Evolutionary conservation across 164 flowering plant genomes (phyloP), one percentile per base, ranked within the genome.

Genomic region (Aristolochia contorta): DNA sequence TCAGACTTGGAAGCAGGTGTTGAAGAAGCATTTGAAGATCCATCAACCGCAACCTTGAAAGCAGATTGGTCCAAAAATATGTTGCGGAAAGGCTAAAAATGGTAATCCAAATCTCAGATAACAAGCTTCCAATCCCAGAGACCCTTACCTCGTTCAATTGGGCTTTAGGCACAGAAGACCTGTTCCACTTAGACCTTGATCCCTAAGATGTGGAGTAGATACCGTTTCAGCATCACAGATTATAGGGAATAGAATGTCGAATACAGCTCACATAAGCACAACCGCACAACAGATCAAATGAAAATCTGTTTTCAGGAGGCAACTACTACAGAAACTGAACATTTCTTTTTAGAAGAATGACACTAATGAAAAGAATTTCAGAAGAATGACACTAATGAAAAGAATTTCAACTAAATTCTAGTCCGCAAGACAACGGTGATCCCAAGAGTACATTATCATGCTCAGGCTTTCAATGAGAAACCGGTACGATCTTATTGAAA

Each of bases 31-130:
- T 79, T 75, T 57, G 83, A 70, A 57, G 87, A 67, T 58, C 73
- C 85, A 65, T 67, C 79, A 3, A 69, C 69, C 59, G 77, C 56
- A 71, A 76, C 94, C 88, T 84, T 77, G 46, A 68, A 80, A 73
- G 72, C 54, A 77, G 60, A 72, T 63, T 72, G 69, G 32, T 65
- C 65, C 61, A 72, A 59, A 67, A 61, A 53, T 63, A 41, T 59
- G 67, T 62, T 59, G 69, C 66, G 15, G 72, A 70, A 67, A 73
- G 18, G 19, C 16, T 13, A 21, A 51, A 6, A 68, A 57, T 13
- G 48, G 49, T 63, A 72, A 67, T 71, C 68, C 18, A 66, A 56
- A 67, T 71, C 67, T 63, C 71, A 57, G 23, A 70, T 61, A 16
- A 67, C 68, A 68, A 69, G 61, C 57, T 32, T 49, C 14, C 59